Evolutionary conservation across 805 yeast genomes (phyloP).

Genomic region (Lachancea meyersii): DNA sequence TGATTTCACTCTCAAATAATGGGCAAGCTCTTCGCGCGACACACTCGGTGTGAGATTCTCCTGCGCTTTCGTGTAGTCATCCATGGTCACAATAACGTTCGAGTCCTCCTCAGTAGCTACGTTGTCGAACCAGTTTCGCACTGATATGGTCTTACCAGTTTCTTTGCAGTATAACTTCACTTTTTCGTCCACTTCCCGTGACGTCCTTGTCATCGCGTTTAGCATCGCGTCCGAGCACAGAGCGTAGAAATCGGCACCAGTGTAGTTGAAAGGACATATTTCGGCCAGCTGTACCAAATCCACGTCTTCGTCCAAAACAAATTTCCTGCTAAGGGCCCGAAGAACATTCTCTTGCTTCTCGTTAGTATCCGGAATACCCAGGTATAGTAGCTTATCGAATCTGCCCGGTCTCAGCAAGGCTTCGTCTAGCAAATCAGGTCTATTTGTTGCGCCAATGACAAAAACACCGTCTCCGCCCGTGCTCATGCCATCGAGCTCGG

Average conservation of each 20-base stretch:
- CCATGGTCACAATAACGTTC: slow-evolving; percentile 58
- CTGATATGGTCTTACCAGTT: slow-evolving; percentile 44
- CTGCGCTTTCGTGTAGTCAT: slow-evolving; percentile 75
- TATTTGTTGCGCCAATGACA: slow-evolving; percentile 97
- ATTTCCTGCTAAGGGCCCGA: slow-evolving; percentile 83
- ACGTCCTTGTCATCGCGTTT: slow-evolving; percentile 91
- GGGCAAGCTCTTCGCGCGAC: slow-evolving; percentile 77
- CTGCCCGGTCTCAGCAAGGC: slow-evolving; percentile 91
- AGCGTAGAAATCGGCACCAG: slow-evolving; percentile 98
- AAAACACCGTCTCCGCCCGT: slow-evolving; percentile 79
- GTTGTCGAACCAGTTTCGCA: slow-evolving; percentile 88
- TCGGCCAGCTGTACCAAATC: slow-evolving; percentile 54
- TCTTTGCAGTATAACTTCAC: slow-evolving; percentile 46
- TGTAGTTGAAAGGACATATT: slow-evolving; percentile 78
- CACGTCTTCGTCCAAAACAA: slow-evolving; percentile 54
- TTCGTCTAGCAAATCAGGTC: slow-evolving; percentile 93
- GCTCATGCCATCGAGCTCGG: slow-evolving; percentile 96
- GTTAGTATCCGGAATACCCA: slow-evolving; percentile 88
- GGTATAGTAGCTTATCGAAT: slow-evolving; percentile 88
- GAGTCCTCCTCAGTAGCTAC: slow-evolving; percentile 62
- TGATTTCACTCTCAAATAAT: slow-evolving; percentile 70
- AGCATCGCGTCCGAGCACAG: slow-evolving; percentile 92
- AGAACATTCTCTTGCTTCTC: slow-evolving; percentile 82
- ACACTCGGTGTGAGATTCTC: slow-evolving; percentile 75
- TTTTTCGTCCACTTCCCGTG: slow-evolving; percentile 64